These are phyloP conservation scores for Bruguiera gymnorhiza DNA, from an alignment of 345 rosid species.

Conservation along the genomic window DNA sequence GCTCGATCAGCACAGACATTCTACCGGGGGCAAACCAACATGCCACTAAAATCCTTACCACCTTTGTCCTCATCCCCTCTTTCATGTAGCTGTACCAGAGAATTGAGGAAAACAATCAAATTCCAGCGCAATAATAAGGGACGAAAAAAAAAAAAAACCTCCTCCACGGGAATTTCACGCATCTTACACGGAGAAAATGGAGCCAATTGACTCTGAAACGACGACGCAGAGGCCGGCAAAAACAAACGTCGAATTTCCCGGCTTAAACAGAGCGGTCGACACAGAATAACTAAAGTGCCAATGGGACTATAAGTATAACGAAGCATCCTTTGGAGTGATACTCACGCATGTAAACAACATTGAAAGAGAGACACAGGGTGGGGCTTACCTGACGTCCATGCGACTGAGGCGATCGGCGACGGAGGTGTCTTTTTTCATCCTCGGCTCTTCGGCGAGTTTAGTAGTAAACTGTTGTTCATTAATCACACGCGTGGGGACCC, in stretches of 20 bases:
- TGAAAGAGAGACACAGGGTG: background rate
- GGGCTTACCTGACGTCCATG: conserved; percentile 80
- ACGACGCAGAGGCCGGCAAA: too few relatives aligned
- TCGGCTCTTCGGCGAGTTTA: conserved; percentile 66
- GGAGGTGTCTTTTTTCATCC: conserved; percentile 91
- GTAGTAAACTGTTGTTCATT: too few relatives aligned
- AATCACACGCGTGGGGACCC: too few relatives aligned
- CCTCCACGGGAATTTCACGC: too few relatives aligned
- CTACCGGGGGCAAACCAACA: too few relatives aligned
- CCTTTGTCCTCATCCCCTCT: conserved; percentile 96
- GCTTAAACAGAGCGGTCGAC: too few relatives aligned
- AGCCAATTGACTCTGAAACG: too few relatives aligned
- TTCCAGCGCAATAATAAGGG: background rate
- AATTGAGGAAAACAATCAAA: conserved; percentile 7
- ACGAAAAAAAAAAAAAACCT: background rate
- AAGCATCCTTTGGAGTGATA: background rate
- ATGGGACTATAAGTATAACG: background rate
- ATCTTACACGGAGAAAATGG: too few relatives aligned
- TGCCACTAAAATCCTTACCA: conserved; percentile 88
- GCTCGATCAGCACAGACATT: background rate
- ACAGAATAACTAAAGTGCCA: background rate
- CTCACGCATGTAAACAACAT: too few relatives aligned
- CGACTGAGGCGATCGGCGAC: conserved; percentile 97
- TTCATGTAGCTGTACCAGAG: conserved; percentile 68
- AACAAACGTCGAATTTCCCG: too few relatives aligned